These are phyloP conservation scores for Claviceps purpurea DNA, from an alignment of 2,329 filamentous ascomycete species.

Conservation along the genomic window DNA sequence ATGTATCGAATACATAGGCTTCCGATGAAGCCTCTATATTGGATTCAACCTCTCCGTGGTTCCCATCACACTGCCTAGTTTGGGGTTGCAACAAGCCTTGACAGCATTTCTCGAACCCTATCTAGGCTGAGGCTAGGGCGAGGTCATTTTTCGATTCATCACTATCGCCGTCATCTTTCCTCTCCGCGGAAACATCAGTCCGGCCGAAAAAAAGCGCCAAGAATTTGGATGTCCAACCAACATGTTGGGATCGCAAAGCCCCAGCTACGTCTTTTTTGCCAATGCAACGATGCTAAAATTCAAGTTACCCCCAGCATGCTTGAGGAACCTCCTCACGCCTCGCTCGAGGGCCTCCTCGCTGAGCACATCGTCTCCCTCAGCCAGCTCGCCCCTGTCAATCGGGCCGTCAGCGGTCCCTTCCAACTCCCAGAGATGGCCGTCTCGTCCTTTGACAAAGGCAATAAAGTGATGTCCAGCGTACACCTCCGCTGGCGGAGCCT, in stretches of 20 bases:
- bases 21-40: too few species aligned
- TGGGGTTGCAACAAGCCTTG: too few species aligned
- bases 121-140: too few species aligned
- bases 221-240: not conserved
- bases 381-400: slow-evolving; percentile 47
- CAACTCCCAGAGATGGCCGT: slow-evolving; percentile 61
- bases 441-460: slow-evolving; percentile 58
- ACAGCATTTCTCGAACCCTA: too few species aligned
- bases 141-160: too few species aligned
- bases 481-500: slow-evolving; percentile 46
- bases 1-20: too few species aligned
- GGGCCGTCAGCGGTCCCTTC: slow-evolving; percentile 65
- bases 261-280: slow-evolving; percentile 10
- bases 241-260: not conserved
- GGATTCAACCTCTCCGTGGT: not conserved
- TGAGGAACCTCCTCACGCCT: slow-evolving; percentile 33
- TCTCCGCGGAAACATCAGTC: not conserved
- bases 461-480: slow-evolving; percentile 64
- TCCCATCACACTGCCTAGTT: too few species aligned
- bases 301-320: slow-evolving; percentile 19
- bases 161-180: too few species aligned
- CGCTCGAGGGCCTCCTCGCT: slow-evolving; percentile 55
- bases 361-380: slow-evolving; percentile 45
- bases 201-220: not conserved
- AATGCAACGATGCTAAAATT: slow-evolving; percentile 28